A percentile compares a stretch with the other conserved stretches of the same genome.
These are phyloP conservation scores for Talaromyces rugulosus DNA, from an alignment of 2,329 filamentous ascomycete species.

Conservation along the genomic window DNA sequence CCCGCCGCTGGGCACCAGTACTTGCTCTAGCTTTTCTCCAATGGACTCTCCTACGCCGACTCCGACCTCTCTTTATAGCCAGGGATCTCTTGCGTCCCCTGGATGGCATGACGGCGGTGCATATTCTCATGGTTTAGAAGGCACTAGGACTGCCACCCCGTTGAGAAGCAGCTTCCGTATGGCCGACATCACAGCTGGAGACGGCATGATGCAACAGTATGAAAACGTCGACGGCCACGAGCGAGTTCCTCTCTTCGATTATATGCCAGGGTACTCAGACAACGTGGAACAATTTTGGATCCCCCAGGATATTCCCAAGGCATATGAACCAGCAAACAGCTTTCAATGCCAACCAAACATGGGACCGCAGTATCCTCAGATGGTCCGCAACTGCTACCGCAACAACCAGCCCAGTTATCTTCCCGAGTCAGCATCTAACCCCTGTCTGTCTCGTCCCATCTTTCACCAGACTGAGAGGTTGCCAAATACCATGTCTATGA, in stretches of 20 bases:
- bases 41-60: slow-evolving; percentile 38
- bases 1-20: slow-evolving; percentile 34
- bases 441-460: slow-evolving; percentile 35
- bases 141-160: slow-evolving; percentile 26
- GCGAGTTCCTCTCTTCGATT: slow-evolving; percentile 31
- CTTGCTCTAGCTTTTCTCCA: slow-evolving; percentile 38
- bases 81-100: slow-evolving; percentile 33
- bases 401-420: slow-evolving; percentile 28
- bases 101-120: slow-evolving; percentile 30
- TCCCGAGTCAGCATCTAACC: slow-evolving; percentile 36
- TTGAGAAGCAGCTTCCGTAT: slow-evolving; percentile 33
- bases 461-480: slow-evolving; percentile 34
- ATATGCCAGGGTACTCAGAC: slow-evolving; percentile 34
- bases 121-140: slow-evolving; percentile 25
- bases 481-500: slow-evolving; percentile 32
- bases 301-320: slow-evolving; percentile 31
- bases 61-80: slow-evolving; percentile 36
- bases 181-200: slow-evolving; percentile 30
- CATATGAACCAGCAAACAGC: slow-evolving; percentile 26
- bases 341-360: slow-evolving; percentile 32
- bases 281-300: slow-evolving; percentile 36
- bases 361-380: slow-evolving; percentile 29
- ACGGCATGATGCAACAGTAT: slow-evolving; percentile 29
- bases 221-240: slow-evolving; percentile 31
- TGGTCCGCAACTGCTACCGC: slow-evolving; percentile 32